A percentile compares a stretch with the other conserved stretches of the same genome.
Evolutionary conservation across 257 asterid genomes (phyloP).

Genomic region (Pogostemon cablin): DNA sequence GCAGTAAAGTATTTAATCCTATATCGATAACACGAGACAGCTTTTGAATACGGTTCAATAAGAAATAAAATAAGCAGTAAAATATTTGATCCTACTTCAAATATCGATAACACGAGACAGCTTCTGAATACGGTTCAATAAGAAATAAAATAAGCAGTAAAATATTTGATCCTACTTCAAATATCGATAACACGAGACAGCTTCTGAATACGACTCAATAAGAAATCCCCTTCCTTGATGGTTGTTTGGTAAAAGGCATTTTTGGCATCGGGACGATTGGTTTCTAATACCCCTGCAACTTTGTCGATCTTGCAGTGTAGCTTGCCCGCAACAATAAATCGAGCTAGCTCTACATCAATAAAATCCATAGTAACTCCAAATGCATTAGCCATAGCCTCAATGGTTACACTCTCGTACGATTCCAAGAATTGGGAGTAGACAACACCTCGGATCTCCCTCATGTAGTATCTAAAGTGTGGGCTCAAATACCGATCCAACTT

Average conservation of each 20-base stretch:
- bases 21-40: no score
- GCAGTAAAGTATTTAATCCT: background rate
- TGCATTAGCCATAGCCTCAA: constrained; percentile 87
- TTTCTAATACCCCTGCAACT: constrained; percentile 85
- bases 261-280: constrained; percentile 91
- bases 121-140: constrained; percentile 44
- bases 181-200: constrained; percentile 1
- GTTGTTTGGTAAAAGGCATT: constrained; percentile 91
- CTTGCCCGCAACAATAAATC: constrained; percentile 84
- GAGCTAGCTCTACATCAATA: constrained; percentile 81
- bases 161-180: constrained; percentile 33
- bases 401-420: constrained; percentile 80
- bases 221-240: constrained; percentile 92
- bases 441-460: constrained; percentile 81
- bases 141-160: constrained; percentile 42
- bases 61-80: background rate
- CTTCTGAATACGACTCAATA: constrained; percentile 43
- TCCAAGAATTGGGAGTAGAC: constrained; percentile 91
- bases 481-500: constrained; percentile 78
- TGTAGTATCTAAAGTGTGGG: constrained; percentile 78
- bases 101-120: constrained; percentile 1
- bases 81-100: constrained; percentile 33
- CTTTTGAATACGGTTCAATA: background rate
- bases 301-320: constrained; percentile 88
- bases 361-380: constrained; percentile 82